phyloP scores from a whole-genome alignment of 139 green algal species.

The Chlorella sp. region DNA sequence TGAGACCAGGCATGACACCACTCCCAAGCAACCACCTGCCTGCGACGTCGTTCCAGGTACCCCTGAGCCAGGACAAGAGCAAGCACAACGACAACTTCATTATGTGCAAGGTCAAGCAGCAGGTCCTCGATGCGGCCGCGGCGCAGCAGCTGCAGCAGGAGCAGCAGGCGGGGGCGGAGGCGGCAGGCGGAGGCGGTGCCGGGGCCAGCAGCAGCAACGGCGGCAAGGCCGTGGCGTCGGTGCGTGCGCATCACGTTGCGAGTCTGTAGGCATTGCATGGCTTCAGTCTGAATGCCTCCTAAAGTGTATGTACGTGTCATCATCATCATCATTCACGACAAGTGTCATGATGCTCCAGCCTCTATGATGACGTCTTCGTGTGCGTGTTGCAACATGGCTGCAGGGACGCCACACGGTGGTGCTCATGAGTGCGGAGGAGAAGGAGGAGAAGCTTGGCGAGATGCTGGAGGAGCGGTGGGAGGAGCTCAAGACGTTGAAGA shows the following conservation, averaged over 20 bases:
- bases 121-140: no score
- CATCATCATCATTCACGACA: background rate
- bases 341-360: background rate
- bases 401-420: background rate
- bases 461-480: background rate
- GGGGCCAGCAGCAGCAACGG: background rate
- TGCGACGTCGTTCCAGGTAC: background rate
- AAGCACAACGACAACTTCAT: background rate
- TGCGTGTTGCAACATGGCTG: background rate
- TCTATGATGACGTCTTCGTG: background rate
- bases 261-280: background rate
- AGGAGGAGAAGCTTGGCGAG: background rate
- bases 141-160: no score
- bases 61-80: background rate
- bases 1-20: background rate
- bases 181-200: background rate
- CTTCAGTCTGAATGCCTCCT: background rate
- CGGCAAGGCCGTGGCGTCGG: no score
- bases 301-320: background rate
- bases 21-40: no score
- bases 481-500: background rate
- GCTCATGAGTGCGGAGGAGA: background rate
- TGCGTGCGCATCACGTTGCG: background rate
- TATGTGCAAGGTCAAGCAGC: background rate
- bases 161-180: background rate